These are phyloP conservation scores for Asparagopsis taxiformis DNA, from an alignment of 31 red algal species.

Conservation along the genomic window DNA sequence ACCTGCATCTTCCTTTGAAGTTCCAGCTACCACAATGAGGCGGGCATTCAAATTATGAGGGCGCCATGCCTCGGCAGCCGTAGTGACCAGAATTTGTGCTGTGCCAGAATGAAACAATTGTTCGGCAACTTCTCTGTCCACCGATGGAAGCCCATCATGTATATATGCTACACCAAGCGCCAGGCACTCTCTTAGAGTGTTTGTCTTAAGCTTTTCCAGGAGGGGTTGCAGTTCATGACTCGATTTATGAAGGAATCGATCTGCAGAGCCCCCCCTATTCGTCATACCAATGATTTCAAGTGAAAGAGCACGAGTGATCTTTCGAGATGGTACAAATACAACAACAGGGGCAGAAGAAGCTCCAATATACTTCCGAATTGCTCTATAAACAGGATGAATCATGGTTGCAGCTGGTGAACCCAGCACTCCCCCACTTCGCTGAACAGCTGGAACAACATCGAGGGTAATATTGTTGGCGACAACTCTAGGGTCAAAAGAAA, in stretches of 20 bases:
- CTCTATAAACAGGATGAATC: slow-evolving; percentile 47
- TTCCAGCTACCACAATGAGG: slow-evolving; percentile 81
- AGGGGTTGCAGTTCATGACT: background rate
- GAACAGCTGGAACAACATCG: slow-evolving; percentile 12
- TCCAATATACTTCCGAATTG: slow-evolving; percentile 51
- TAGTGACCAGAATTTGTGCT: slow-evolving; percentile 51
- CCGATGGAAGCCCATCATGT: slow-evolving; percentile 41
- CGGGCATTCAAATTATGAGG: slow-evolving; percentile 11
- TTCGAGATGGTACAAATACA: slow-evolving; percentile 71
- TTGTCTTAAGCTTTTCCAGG: background rate
- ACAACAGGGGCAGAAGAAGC: slow-evolving; percentile 6
- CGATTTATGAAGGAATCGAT: slow-evolving; percentile 24
- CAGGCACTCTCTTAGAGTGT: slow-evolving; percentile 54
- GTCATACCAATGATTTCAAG: slow-evolving; percentile 43
- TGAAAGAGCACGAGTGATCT: slow-evolving; percentile 56
- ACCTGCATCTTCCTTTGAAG: slow-evolving; percentile 53
- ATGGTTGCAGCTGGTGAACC: slow-evolving; percentile 42
- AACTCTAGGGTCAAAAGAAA: slow-evolving; percentile 73
- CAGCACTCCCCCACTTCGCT: slow-evolving; percentile 19
- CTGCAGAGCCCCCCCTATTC: slow-evolving; percentile 8
- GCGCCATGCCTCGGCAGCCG: slow-evolving; percentile 38
- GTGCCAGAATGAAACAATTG: slow-evolving; percentile 39
- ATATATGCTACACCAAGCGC: slow-evolving; percentile 56
- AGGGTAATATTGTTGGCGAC: slow-evolving; percentile 16
- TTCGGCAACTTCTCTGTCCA: slow-evolving; percentile 42